phyloP scores from a whole-genome alignment of 768 basidiomycete species.

The Trametes coccinea region DNA sequence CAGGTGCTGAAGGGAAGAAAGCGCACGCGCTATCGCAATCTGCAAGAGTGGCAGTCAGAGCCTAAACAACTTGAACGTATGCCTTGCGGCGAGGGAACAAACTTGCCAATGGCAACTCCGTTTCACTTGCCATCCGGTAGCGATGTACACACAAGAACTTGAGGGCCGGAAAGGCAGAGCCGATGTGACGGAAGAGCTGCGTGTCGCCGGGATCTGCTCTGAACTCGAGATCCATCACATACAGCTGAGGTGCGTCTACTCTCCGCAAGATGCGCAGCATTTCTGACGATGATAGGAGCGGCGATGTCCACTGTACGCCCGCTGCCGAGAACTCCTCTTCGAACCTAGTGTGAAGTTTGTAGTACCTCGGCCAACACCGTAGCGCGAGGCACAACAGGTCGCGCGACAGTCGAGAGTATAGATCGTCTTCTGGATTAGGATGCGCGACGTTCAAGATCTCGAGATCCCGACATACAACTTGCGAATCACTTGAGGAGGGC shows the following conservation, averaged over 20 bases:
- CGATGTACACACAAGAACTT: background rate
- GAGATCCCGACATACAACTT: background rate
- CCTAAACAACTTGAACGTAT: background rate
- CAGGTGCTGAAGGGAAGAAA: background rate
- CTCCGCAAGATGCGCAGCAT: background rate
- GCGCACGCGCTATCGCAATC: background rate
- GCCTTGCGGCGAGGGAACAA: too few relatives aligned
- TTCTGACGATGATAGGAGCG: background rate
- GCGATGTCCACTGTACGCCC: background rate
- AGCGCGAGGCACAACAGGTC: background rate
- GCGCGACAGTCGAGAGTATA: background rate
- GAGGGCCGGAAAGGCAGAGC: background rate
- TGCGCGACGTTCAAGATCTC: background rate
- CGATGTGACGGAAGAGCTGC: background rate
- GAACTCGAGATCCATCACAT: background rate
- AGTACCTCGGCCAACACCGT: constrained; percentile 1
- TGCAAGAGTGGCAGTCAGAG: background rate
- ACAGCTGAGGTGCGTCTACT: background rate
- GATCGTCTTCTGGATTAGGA: background rate
- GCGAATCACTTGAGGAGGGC: background rate
- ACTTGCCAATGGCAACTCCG: background rate
- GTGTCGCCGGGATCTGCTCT: background rate
- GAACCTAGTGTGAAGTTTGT: background rate
- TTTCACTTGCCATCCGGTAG: background rate
- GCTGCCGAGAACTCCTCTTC: background rate